These are phyloP conservation scores for Murraya koenigii DNA, from an alignment of 345 rosid genomes.

Conservation along the genomic window DNA sequence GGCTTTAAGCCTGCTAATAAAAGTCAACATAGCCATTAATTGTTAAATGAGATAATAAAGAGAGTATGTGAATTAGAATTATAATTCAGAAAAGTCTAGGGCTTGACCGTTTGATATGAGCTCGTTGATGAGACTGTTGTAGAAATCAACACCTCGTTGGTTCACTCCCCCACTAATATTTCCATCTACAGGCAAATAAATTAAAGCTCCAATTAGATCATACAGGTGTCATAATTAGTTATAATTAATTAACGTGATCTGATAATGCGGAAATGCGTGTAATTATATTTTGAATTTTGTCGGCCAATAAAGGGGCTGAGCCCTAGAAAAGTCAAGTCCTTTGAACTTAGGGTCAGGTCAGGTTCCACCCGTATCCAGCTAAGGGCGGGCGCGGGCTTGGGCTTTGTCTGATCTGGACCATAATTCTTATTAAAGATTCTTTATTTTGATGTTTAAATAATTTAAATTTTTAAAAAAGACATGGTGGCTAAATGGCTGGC, in stretches of 20 bases:
- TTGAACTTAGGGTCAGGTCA: too few species aligned
- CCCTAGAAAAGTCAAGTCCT: too few species aligned
- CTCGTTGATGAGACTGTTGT: conserved; percentile 28
- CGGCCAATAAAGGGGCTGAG: too few species aligned
- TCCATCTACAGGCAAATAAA: conserved; percentile 22
- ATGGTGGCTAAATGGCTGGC: too few species aligned
- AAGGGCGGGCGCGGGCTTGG: too few species aligned
- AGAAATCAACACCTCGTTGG: conserved; percentile 27
- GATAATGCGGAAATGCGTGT: background rate
- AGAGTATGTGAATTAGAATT: background rate
- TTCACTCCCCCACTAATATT: conserved; percentile 30
- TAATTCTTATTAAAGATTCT: too few species aligned
- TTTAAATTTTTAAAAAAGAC: too few species aligned
- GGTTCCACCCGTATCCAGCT: too few species aligned
- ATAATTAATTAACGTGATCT: background rate
- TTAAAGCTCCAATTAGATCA: background rate
- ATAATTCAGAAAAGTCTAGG: background rate
- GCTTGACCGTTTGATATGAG: conserved; percentile 22
- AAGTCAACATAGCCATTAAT: too few species aligned
- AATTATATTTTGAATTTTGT: too few species aligned
- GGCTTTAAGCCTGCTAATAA: conserved; percentile 42
- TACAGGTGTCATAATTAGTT: background rate
- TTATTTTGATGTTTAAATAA: too few species aligned
- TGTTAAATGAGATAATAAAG: background rate
- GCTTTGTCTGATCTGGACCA: too few species aligned